Conservation (phyloP, 2,329 filamentous ascomycete species). For the Aspergillus ruber region DNA sequence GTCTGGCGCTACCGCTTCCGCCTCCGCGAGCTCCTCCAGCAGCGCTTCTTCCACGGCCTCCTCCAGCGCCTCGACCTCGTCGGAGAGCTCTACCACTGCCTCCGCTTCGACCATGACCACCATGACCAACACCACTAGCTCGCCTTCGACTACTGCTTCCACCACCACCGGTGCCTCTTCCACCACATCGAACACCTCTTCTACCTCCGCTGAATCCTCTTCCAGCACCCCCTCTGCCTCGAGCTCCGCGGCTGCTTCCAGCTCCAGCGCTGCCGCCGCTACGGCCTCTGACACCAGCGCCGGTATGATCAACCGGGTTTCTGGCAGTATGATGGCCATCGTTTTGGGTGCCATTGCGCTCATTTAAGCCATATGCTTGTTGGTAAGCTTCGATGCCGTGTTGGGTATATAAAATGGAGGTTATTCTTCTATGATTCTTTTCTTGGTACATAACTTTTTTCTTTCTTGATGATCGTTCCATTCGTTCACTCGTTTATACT, state of each 20-base stretch:
- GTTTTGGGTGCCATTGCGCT: conserved; percentile 29
- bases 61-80: conserved; percentile 18
- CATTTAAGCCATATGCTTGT: conserved; percentile 19
- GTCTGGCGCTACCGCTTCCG: conserved; percentile 35
- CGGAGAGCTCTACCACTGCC: conserved; percentile 11
- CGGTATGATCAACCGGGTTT: conserved; percentile 26
- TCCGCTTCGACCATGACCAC: conserved; percentile 8
- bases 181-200: conserved; percentile 9
- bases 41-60: conserved; percentile 13
- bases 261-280: conserved; percentile 16
- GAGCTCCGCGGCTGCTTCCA: conserved; percentile 13
- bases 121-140: conserved; percentile 19
- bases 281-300: conserved; percentile 25
- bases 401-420: background rate
- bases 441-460: conserved; percentile 1
- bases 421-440: background rate
- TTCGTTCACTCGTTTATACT: conserved; percentile 1
- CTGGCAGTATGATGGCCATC: conserved; percentile 29
- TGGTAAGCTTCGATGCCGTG: background rate
- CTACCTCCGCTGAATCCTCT: conserved; percentile 13
- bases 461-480: background rate
- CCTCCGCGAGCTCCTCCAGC: conserved; percentile 20
- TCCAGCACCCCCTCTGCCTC: conserved; percentile 16
- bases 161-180: conserved; percentile 15
- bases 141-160: conserved; percentile 13